Base-by-base conservation (phyloP, 306 rosid species). In the Trifolium pratense region DNA sequence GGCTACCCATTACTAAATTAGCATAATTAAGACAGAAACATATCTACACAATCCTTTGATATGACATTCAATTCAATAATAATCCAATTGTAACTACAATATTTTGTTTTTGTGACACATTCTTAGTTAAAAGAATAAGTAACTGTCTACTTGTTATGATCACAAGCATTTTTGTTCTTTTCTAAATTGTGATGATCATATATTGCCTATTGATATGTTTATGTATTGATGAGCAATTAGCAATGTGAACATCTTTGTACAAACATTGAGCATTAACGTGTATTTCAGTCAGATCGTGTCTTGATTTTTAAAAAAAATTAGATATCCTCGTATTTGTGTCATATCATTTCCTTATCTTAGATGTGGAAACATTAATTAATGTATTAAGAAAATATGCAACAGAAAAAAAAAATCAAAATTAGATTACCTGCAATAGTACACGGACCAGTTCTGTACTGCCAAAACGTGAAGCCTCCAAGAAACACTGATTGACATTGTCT, bases 361-460 rank as follows among this genome's bases (percentile, higher is more conserved):
- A 52, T 42, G 15, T 32, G 65, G 34, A 42, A 60, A 12, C 62
- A 70, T 45, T 42, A 64, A 70, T 23, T 52, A 18, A 53, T 31
- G 37, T 49, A 57, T 10, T 52, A 64, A 75, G 69, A 52, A 63
- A 68, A 67, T n/a, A 53, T 49, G 23, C 26, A 56, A 48, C 25
- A 21, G 2, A 58, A 52, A 31, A 66, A 69, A 18, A 70, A n/a
- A 14, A 43, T 13, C 15, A 49, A 70, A 53, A 71, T 18, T 66
- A 66, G 49, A 74, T 62, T 71, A 91, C 97, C 96, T 91, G 97
- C 68, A 91, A 83, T 46, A 91, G 78, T 79, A 91, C 89, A 75
- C 92, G 95, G 37, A 91, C 97, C 17, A 91, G 92, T 73, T 89
- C 92, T 68, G 97, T 91, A 82, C 97, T 91, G 52, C 97, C 97